phyloP scores from a whole-genome alignment of 2,329 filamentous ascomycete species.

The Arachnomyces sp. region DNA sequence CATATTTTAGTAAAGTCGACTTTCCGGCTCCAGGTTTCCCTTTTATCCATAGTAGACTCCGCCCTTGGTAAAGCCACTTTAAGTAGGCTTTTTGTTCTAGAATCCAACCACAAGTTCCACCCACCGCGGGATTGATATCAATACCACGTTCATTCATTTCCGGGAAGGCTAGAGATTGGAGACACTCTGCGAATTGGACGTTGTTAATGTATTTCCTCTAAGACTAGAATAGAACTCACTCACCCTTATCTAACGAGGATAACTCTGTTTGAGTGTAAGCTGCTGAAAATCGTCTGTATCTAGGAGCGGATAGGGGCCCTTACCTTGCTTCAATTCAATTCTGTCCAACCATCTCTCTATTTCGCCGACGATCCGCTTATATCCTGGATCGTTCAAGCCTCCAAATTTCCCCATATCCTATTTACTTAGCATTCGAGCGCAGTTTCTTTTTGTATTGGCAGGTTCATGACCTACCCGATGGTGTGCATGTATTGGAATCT shows the following conservation, averaged over 20 bases:
- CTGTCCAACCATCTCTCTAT: no score
- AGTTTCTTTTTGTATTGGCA: not conserved
- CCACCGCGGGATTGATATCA: not conserved
- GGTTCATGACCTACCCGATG: conserved; percentile 3
- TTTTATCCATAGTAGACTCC: conserved; percentile 5
- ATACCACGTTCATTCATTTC: conserved; percentile 1
- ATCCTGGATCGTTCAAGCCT: conserved; percentile 3
- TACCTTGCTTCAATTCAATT: no score
- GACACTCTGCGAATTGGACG: not conserved
- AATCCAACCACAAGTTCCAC: conserved; percentile 3
- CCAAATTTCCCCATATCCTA: conserved; percentile 6
- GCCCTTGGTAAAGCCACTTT: not conserved
- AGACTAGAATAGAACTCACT: no score
- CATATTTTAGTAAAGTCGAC: conserved; percentile 4
- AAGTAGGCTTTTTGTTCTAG: not conserved
- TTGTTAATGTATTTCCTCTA: no score
- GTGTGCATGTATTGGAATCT: conserved; percentile 4
- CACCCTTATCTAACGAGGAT: no score
- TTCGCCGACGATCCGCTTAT: not conserved
- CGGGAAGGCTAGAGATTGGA: conserved; percentile 2
- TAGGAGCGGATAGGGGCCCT: no score
- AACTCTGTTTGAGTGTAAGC: no score
- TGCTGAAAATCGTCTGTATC: no score
- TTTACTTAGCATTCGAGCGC: not conserved
- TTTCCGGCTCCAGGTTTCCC: conserved; percentile 5